A percentile compares a stretch with the other conserved stretches of the same genome.
phyloP scores from a whole-genome alignment of 2,329 filamentous ascomycete genomes.

The Bipolaris zeicola region DNA sequence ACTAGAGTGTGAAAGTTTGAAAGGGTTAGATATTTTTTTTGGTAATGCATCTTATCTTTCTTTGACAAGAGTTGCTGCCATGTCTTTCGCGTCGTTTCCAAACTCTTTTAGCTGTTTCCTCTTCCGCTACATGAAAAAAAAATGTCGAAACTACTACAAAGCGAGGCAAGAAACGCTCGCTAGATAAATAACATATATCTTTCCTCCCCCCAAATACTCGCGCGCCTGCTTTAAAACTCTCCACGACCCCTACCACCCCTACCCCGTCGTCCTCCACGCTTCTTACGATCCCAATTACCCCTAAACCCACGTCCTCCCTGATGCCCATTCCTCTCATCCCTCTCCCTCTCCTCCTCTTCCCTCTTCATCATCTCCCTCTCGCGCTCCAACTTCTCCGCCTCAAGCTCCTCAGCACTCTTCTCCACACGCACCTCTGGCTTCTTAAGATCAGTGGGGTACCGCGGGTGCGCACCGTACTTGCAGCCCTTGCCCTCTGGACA shows the following conservation, averaged over 20 bases:
- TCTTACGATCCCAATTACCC: conserved; percentile 45
- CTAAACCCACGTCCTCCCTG: conserved; percentile 39
- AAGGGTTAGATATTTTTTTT: too few relatives aligned
- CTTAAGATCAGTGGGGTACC: conserved; percentile 73
- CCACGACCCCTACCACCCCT: conserved; percentile 31
- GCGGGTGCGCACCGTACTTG: conserved; percentile 79
- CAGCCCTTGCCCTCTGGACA: conserved; percentile 84
- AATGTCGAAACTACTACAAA: too few relatives aligned
- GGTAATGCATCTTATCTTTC: too few relatives aligned
- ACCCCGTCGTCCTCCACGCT: conserved; percentile 34
- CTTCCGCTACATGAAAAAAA: too few relatives aligned
- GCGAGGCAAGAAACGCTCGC: too few relatives aligned
- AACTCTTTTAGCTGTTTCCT: background rate
- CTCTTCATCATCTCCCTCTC: conserved; percentile 54
- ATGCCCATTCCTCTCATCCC: conserved; percentile 43
- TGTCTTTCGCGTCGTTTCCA: background rate
- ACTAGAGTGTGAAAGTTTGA: background rate
- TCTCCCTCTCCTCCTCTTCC: conserved; percentile 49
- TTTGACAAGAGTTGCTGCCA: too few relatives aligned
- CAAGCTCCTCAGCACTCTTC: conserved; percentile 73
- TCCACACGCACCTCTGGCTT: conserved; percentile 67
- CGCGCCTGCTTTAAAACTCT: conserved; percentile 14
- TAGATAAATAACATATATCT: too few relatives aligned
- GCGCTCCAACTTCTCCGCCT: conserved; percentile 60
- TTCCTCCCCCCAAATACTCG: too few relatives aligned